Evolutionary conservation across 257 asterid genomes (phyloP).

Genomic region (Ilex asprella): DNA sequence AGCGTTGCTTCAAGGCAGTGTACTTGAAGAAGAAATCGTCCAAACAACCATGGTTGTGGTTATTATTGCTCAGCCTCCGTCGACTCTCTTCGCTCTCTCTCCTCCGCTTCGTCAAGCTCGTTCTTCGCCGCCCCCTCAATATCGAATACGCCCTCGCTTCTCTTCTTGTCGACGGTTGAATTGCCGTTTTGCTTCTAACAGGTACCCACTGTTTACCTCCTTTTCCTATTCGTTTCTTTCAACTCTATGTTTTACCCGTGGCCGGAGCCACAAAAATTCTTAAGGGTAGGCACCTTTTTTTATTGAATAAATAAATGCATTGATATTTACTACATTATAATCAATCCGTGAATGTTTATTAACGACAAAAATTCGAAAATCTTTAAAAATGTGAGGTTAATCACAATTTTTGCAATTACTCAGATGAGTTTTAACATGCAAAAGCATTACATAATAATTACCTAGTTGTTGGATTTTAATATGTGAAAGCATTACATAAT

Average conservation of each 20-base stretch:
- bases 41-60: constrained; percentile 30
- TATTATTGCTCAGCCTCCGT: constrained; percentile 29
- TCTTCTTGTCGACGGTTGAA: constrained; percentile 48
- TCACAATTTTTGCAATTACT: too few relatives aligned
- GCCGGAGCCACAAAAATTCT: too few relatives aligned
- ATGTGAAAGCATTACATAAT: too few relatives aligned
- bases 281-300: too few relatives aligned
- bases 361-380: too few relatives aligned
- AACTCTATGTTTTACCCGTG: background rate
- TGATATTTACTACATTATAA: too few relatives aligned
- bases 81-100: constrained; percentile 9
- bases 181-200: constrained; percentile 24
- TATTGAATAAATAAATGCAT: too few relatives aligned
- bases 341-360: too few relatives aligned
- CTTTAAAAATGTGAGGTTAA: too few relatives aligned
- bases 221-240: constrained; percentile 1
- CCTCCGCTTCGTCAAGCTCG: constrained; percentile 16
- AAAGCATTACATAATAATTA: too few relatives aligned
- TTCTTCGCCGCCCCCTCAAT: constrained; percentile 34
- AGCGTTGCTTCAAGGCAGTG: constrained; percentile 31
- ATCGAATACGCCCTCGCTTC: constrained; percentile 32
- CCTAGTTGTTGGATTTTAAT: too few relatives aligned
- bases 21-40: constrained; percentile 12
- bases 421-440: too few relatives aligned
- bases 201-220: constrained; percentile 25